phyloP scores from a whole-genome alignment of 1,139 yeast genomes.

The Blastobotrys ciferrii region DNA sequence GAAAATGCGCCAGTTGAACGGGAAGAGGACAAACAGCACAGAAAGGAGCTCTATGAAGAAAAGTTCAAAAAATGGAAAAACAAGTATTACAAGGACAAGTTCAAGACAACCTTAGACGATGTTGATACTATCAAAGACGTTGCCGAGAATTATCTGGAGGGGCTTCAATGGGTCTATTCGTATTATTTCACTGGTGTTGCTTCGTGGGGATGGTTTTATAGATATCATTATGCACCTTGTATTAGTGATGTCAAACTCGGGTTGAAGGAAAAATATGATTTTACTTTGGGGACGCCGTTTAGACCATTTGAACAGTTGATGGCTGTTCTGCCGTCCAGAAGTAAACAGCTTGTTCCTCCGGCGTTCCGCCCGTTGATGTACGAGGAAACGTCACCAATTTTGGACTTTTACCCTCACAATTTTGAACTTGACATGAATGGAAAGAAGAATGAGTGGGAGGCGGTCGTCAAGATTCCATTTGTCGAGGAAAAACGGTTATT shows the following conservation, averaged over 20 bases:
- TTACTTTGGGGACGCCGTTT: conserved; percentile 75
- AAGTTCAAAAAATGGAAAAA: conserved; percentile 84
- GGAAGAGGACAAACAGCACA: conserved; percentile 60
- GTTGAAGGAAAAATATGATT: conserved; percentile 53
- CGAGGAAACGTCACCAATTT: conserved; percentile 84
- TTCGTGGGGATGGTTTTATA: conserved; percentile 94
- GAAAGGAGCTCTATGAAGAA: conserved; percentile 64
- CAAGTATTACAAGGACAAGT: conserved; percentile 72
- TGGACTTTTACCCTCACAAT: conserved; percentile 85
- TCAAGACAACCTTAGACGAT: conserved; percentile 54
- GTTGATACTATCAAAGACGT: conserved; percentile 55
- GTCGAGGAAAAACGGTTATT: conserved; percentile 79
- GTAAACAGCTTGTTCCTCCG: conserved; percentile 74
- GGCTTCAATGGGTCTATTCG: conserved; percentile 91
- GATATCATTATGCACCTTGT: conserved; percentile 88
- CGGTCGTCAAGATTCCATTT: conserved; percentile 91
- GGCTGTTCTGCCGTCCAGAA: conserved; percentile 97
- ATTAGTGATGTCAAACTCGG: conserved; percentile 82
- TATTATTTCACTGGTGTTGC: conserved; percentile 88
- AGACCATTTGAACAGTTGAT: conserved; percentile 93
- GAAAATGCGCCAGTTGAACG: conserved; percentile 69
- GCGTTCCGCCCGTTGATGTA: conserved; percentile 81
- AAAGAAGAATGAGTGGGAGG: conserved; percentile 96
- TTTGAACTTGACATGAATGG: conserved; percentile 92
- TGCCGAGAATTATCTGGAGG: conserved; percentile 85